Evolutionary conservation across 176 grass and related monocot genomes (phyloP), one percentile per base, ranked within the genome.

Genomic region (Tuctoria greenei): DNA sequence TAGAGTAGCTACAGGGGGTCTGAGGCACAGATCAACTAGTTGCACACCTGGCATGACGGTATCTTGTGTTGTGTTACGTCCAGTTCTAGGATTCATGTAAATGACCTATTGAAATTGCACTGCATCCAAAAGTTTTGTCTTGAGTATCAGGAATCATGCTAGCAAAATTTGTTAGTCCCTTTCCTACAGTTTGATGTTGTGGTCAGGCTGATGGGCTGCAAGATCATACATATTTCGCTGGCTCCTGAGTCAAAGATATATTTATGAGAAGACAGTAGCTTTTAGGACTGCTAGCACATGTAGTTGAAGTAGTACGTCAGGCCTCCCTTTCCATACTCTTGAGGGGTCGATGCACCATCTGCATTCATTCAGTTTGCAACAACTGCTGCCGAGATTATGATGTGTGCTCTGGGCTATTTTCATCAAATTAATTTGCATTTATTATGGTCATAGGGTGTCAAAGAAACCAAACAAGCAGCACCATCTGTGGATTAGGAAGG

Each of bases 401-500:
- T 72, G 43, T 61, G 9, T 4, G 16, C 67, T 80, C 42, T 21
- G 16, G 61, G 43, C 27, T 66, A 31, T 45, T 55, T 54, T 67
- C 54, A 69, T 17, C 12, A 61, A 63, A n/a, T 71, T 47, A 61
- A 17, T 60, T 39, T 80, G 12, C 17, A 67, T 84, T 88, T 59
- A 16, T 80, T 72, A 62, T 73, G 64, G 24, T 77, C 54, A 40
- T 80, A 98, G 91, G 68, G 78, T 86, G 47, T 59, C 90, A 61
- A 98, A 78, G 50, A 90, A 66, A 67, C 59, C 59, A 79, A 81
- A 78, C 37, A 98, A 88, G 59, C 82, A 98, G 27, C 89, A 98
- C 25, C 91, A 92, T 88, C 82, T 94, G 64, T 98, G 91, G 91
- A 92, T 89, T 71, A 94, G 86, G 64, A 98, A 90, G 82, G 91